Evolutionary conservation across 2,329 filamentous ascomycete species (phyloP).

Genomic region (Talaromyces verruculosus): DNA sequence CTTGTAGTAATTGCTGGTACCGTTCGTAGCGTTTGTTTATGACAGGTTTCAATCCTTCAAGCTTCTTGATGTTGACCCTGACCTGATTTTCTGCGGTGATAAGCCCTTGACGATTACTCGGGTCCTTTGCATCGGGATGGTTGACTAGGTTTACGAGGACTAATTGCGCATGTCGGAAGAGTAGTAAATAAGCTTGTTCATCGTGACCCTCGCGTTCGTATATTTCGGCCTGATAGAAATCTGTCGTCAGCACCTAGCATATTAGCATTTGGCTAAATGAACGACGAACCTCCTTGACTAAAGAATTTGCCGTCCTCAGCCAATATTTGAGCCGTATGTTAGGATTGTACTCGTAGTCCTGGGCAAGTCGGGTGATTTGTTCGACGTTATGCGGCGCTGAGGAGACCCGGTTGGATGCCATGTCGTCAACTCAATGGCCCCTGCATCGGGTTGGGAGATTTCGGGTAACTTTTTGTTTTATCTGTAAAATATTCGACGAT

Average conservation of each 20-base stretch:
- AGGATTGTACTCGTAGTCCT: conserved; percentile 77
- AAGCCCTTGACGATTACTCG: conserved; percentile 57
- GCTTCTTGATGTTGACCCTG: conserved; percentile 62
- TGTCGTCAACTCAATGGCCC: conserved; percentile 13
- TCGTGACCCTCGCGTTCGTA: conserved; percentile 85
- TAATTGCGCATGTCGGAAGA: conserved; percentile 87
- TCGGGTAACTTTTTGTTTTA: not conserved
- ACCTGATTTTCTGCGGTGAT: conserved; percentile 62
- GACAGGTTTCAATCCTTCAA: conserved; percentile 77
- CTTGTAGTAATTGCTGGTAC: conserved; percentile 58
- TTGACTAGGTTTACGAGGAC: conserved; percentile 70
- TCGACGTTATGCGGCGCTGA: conserved; percentile 66
- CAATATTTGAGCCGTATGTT: conserved; percentile 76
- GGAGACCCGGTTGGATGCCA: conserved; percentile 33
- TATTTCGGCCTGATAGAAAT: conserved; percentile 66
- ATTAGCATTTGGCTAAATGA: not conserved
- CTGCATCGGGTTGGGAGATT: not conserved
- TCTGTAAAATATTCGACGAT: not conserved
- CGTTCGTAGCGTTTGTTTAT: conserved; percentile 70
- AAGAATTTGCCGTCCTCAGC: conserved; percentile 74
- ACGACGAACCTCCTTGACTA: conserved; percentile 73
- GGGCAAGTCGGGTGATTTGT: conserved; percentile 73
- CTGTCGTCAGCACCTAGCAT: not conserved
- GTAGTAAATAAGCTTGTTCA: conserved; percentile 82
- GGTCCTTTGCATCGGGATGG: conserved; percentile 72